Percentiles rank a stretch among this genome's conserved stretches.
These are phyloP conservation scores for Mortierella alpina DNA, from an alignment of 192 early-diverging fungal species.

Conservation along the genomic window DNA sequence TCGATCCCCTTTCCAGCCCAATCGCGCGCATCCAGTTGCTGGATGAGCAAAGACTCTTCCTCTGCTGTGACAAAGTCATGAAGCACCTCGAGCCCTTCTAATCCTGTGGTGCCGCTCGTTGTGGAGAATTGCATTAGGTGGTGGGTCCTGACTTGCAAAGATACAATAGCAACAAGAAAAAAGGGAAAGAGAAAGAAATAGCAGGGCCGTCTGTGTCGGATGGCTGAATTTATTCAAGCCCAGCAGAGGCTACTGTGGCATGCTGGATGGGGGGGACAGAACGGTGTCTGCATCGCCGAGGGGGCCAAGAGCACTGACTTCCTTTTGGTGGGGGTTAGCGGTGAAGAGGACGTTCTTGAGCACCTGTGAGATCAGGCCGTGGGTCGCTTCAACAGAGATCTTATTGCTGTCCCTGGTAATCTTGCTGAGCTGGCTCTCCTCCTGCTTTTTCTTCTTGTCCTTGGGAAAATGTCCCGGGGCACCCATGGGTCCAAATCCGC, in stretches of 20 bases:
- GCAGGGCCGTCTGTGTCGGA: neutral
- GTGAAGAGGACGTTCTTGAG: conserved; percentile 86
- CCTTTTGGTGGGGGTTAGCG: conserved; percentile 28
- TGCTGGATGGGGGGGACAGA: no score
- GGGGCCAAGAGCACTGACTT: neutral
- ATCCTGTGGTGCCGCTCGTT: neutral
- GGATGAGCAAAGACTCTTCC: conserved; percentile 61
- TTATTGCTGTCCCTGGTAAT: conserved; percentile 81
- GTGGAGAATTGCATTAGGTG: neutral
- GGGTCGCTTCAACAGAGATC: conserved; percentile 81
- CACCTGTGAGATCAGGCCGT: conserved; percentile 85
- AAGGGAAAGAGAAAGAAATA: neutral
- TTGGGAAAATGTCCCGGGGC: conserved; percentile 12
- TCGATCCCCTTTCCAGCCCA: conserved; percentile 71
- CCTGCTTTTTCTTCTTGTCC: conserved; percentile 67
- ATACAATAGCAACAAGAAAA: neutral
- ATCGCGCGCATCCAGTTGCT: conserved; percentile 45
- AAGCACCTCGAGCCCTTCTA: conserved; percentile 56
- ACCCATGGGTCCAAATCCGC: conserved; percentile 55
- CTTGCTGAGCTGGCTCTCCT: conserved; percentile 74
- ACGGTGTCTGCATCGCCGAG: neutral
- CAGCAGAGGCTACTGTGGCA: no score
- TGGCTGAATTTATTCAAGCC: no score
- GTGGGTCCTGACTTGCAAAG: neutral
- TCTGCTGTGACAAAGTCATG: conserved; percentile 59